Evolutionary conservation across 768 basidiomycete species (phyloP).

Genomic region (Mycena chlorophos): DNA sequence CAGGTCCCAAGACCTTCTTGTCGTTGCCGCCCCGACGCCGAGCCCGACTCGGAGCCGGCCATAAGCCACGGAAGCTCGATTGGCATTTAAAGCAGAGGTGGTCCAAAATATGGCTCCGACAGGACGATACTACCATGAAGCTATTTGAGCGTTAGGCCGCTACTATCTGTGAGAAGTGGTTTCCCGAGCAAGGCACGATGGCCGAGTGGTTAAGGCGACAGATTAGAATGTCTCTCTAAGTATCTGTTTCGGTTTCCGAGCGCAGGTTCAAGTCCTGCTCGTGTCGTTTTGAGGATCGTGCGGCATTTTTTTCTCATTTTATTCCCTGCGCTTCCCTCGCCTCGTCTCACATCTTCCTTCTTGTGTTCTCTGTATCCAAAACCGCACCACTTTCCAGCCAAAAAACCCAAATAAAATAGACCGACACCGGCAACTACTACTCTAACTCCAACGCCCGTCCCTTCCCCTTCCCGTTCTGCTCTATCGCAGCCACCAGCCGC

Average conservation of each 20-base stretch:
- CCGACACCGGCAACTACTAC: not conserved
- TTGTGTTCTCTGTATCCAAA: not conserved
- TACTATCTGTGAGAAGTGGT: no score
- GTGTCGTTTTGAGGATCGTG: not conserved
- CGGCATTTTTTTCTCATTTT: no score
- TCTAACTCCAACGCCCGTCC: slow-evolving; percentile 9
- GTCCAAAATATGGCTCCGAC: no score
- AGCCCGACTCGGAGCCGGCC: no score
- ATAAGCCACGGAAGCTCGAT: no score
- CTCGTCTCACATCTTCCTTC: not conserved
- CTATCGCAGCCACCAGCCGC: slow-evolving; percentile 36
- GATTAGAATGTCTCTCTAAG: slow-evolving; percentile 4
- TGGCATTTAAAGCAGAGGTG: no score
- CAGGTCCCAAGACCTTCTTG: no score
- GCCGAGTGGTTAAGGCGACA: slow-evolving; percentile 18
- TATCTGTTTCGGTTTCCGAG: not conserved
- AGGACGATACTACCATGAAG: no score
- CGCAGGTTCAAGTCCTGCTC: slow-evolving; percentile 14
- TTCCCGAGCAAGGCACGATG: no score
- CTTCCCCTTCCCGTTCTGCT: slow-evolving; percentile 28
- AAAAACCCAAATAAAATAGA: not conserved
- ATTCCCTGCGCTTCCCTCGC: no score
- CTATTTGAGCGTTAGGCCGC: no score
- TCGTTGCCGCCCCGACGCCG: no score
- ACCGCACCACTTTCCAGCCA: not conserved